A percentile compares a stretch with the other conserved stretches of the same genome.
These are phyloP conservation scores for Luffa acutangula DNA, from an alignment of 306 rosid species.

Conservation along the genomic window DNA sequence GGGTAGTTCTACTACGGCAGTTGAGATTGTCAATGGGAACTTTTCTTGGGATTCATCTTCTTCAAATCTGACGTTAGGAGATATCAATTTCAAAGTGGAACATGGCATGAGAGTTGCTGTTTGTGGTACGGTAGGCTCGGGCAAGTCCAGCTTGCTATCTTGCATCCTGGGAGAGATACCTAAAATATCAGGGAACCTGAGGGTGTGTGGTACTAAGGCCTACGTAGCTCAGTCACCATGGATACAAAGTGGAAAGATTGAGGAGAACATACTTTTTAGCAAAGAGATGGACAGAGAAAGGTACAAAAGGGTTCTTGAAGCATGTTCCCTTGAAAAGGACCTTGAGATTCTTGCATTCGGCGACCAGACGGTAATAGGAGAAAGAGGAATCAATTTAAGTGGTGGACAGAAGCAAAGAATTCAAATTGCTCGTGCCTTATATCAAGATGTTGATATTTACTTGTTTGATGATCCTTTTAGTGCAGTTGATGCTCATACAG, in stretches of 20 bases:
- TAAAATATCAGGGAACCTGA: constrained; percentile 50
- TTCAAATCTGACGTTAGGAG: constrained; percentile 31
- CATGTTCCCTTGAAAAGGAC: constrained; percentile 64
- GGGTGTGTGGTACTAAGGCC: constrained; percentile 74
- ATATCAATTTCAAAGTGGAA: constrained; percentile 35
- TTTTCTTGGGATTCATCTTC: constrained; percentile 74
- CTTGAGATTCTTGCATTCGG: constrained; percentile 62
- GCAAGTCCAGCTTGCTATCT: constrained; percentile 84
- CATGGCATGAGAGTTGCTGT: constrained; percentile 73
- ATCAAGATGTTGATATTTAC: constrained; percentile 76
- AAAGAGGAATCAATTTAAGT: constrained; percentile 82
- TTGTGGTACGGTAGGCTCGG: constrained; percentile 86
- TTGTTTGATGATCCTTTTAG: constrained; percentile 89
- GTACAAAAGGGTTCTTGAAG: constrained; percentile 65
- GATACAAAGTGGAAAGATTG: constrained; percentile 84
- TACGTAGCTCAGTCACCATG: constrained; percentile 84
- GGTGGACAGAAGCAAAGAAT: constrained; percentile 88
- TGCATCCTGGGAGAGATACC: constrained; percentile 78
- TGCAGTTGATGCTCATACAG: constrained; percentile 94
- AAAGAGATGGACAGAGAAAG: constrained; percentile 56
- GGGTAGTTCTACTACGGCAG: constrained; percentile 46
- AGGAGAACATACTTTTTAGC: constrained; percentile 66
- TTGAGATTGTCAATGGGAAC: constrained; percentile 52
- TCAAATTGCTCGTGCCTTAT: constrained; percentile 74
- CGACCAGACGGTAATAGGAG: constrained; percentile 79